A percentile compares a stretch with the other conserved stretches of the same genome.
Evolutionary conservation across 306 rosid genomes (phyloP).

Genomic region (Adenanthera pavonina): DNA sequence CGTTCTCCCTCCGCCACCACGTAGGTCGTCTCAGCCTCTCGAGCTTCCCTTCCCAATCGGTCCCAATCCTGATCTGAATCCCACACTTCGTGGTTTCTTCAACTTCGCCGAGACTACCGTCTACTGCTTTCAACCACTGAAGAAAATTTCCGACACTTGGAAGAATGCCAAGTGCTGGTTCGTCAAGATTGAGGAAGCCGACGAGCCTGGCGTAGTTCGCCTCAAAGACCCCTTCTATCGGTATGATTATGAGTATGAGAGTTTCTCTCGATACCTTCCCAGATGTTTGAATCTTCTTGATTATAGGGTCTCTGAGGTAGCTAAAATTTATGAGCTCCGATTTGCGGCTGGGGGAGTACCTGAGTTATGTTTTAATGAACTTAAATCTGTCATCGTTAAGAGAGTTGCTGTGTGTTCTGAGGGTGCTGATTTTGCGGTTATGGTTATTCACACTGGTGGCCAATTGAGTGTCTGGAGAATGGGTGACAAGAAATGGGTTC

Average conservation of each 20-base stretch:
- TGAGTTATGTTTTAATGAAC: neutral
- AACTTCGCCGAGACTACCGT: neutral
- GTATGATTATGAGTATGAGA: neutral
- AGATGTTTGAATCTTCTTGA: neutral
- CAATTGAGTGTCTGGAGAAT: neutral
- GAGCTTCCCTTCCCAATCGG: slow-evolving; percentile 21
- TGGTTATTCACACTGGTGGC: neutral
- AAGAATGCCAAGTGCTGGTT: neutral
- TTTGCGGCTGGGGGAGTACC: neutral
- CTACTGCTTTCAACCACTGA: neutral
- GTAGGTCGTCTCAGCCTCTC: neutral
- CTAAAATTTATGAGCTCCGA: neutral
- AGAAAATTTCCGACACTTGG: neutral
- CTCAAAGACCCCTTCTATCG: neutral
- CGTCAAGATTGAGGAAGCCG: neutral
- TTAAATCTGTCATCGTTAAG: neutral
- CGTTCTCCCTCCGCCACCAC: neutral
- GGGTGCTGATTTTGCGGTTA: neutral
- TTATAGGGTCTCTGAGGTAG: neutral
- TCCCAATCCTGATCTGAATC: neutral
- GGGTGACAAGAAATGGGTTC: neutral
- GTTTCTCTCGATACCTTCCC: neutral
- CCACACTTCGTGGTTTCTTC: neutral
- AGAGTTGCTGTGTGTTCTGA: slow-evolving; percentile 1
- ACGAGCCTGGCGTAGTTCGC: neutral